Conservation (phyloP, 805 yeast species). For the Hanseniaspora nectarophila region DNA sequence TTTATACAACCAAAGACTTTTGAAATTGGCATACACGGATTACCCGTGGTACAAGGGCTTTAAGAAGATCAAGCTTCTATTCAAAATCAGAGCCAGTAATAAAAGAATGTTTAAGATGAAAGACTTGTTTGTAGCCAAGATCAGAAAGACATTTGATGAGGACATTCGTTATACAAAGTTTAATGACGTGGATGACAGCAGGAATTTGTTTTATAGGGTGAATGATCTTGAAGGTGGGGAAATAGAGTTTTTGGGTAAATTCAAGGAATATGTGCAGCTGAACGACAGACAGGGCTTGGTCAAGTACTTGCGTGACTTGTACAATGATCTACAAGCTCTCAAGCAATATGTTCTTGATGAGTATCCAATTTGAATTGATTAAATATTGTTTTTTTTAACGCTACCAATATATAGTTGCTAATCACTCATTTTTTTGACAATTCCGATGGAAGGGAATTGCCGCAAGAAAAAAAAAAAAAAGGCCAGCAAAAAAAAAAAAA, state of each 20-base stretch:
- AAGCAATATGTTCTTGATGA: slow-evolving; percentile 8
- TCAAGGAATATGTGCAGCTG: not conserved
- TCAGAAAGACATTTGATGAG: not conserved
- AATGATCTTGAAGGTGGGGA: slow-evolving; percentile 7
- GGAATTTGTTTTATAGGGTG: slow-evolving; percentile 6
- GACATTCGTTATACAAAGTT: not conserved
- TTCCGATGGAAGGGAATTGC: too few species aligned
- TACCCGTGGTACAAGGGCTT: slow-evolving; percentile 65
- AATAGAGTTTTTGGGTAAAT: slow-evolving; percentile 6
- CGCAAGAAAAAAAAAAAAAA: too few species aligned
- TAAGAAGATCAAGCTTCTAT: slow-evolving; percentile 47
- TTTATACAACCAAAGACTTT: slow-evolving; percentile 35
- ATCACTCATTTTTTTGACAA: too few species aligned
- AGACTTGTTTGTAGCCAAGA: slow-evolving; percentile 32
- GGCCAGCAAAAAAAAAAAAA: too few species aligned
- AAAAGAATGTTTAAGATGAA: slow-evolving; percentile 44
- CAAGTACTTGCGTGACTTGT: slow-evolving; percentile 1
- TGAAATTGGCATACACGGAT: slow-evolving; percentile 44
- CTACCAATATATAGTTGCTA: too few species aligned
- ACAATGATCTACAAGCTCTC: slow-evolving; percentile 5
- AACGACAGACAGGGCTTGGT: not conserved
- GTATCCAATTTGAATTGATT: slow-evolving; percentile 21
- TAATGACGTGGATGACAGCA: not conserved
- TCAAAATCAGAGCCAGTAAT: slow-evolving; percentile 45
- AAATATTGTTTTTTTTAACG: slow-evolving; percentile 55